A percentile compares a stretch with the other conserved stretches of the same genome.
Evolutionary conservation across 768 basidiomycete genomes (phyloP).

Genomic region (Lentinula lateritia): DNA sequence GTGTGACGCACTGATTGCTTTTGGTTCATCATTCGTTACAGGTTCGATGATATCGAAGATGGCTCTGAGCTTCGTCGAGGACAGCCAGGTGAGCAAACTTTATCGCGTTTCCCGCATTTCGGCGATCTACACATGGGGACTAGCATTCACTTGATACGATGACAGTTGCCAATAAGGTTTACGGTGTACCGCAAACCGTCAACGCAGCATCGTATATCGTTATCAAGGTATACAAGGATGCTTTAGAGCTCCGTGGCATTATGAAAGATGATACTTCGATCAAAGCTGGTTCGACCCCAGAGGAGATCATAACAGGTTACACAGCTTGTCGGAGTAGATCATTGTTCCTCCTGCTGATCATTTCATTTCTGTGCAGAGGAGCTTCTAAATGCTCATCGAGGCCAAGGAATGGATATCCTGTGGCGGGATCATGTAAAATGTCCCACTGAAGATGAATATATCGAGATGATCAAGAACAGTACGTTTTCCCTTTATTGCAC

Average conservation of each 20-base stretch:
- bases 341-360: not conserved
- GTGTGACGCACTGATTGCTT: slow-evolving; percentile 1
- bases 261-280: slow-evolving; percentile 57
- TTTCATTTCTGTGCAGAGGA: slow-evolving; percentile 34
- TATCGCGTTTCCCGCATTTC: not conserved
- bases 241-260: slow-evolving; percentile 48
- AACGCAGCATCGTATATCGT: slow-evolving; percentile 97
- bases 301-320: slow-evolving; percentile 1
- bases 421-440: slow-evolving; percentile 91
- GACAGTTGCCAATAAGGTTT: slow-evolving; percentile 89
- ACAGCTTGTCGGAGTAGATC: not conserved
- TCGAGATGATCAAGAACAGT: slow-evolving; percentile 97
- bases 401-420: slow-evolving; percentile 90
- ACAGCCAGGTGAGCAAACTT: slow-evolving; percentile 52
- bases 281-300: slow-evolving; percentile 33
- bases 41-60: slow-evolving; percentile 94
- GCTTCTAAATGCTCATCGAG: slow-evolving; percentile 83
- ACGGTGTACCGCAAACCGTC: slow-evolving; percentile 94
- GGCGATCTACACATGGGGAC: not conserved
- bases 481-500: slow-evolving; percentile 10
- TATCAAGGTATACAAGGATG: slow-evolving; percentile 86
- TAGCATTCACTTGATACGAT: not conserved
- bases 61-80: slow-evolving; percentile 84
- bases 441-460: slow-evolving; percentile 92
- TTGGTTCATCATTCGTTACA: slow-evolving; percentile 22